Percentiles rank a stretch among this genome's conserved stretches.
phyloP scores from a whole-genome alignment of 1,139 yeast species.

The Arxiozyma heterogenica region DNA sequence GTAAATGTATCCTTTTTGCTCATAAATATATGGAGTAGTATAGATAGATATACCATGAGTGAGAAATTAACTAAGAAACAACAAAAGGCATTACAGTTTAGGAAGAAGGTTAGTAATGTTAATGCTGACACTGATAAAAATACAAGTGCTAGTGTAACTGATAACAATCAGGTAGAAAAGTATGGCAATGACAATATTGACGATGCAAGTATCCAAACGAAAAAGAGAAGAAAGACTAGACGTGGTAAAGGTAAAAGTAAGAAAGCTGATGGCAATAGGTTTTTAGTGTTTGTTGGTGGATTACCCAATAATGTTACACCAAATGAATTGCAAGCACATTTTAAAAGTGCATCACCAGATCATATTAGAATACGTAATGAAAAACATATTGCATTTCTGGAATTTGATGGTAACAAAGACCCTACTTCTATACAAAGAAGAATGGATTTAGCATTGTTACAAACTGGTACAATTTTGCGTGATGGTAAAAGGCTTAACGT shows the following conservation, averaged over 20 bases:
- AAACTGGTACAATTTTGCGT: constrained; percentile 66
- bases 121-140: not conserved
- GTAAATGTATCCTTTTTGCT: too few relatives aligned
- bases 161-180: constrained; percentile 10
- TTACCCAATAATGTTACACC: constrained; percentile 65
- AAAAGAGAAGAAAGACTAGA: constrained; percentile 67
- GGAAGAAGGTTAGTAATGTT: constrained; percentile 10
- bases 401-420: constrained; percentile 52
- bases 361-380: constrained; percentile 68
- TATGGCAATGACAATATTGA: constrained; percentile 15
- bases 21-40: too few relatives aligned
- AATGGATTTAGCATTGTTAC: constrained; percentile 71
- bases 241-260: constrained; percentile 63
- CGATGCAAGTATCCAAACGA: constrained; percentile 32
- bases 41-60: constrained; percentile 3
- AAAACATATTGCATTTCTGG: constrained; percentile 89
- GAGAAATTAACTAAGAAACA: constrained; percentile 66
- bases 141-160: not conserved
- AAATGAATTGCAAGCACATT: constrained; percentile 61
- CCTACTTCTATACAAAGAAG: constrained; percentile 59
- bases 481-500: constrained; percentile 72
- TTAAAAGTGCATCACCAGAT: constrained; percentile 65
- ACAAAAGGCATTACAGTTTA: constrained; percentile 64
- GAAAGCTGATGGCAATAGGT: constrained; percentile 52
- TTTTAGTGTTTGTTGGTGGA: constrained; percentile 85